Conservation (phyloP, 495 filamentous ascomycete genomes). For the Opeltia flavorubescens region DNA sequence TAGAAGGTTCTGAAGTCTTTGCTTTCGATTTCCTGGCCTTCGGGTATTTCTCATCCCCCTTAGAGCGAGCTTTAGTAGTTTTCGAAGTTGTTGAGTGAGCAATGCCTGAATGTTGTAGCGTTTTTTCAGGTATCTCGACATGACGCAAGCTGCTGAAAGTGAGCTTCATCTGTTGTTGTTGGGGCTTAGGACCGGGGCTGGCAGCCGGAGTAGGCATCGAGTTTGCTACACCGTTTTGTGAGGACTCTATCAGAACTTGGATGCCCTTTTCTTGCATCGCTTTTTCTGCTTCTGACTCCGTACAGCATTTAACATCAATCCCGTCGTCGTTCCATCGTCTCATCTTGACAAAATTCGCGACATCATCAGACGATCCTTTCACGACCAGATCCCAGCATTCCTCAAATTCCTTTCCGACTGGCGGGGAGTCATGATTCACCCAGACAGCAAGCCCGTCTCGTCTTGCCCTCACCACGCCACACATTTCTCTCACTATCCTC, state of each 20-base stretch:
- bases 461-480: conserved; percentile 58
- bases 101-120: conserved; percentile 6
- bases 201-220: conserved; percentile 50
- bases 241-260: conserved; percentile 28
- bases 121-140: conserved; percentile 12
- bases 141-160: conserved; percentile 9
- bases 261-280: conserved; percentile 19
- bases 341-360: conserved; percentile 60
- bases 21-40: conserved; percentile 13
- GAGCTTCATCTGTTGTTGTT: conserved; percentile 22
- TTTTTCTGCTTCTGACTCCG: conserved; percentile 26
- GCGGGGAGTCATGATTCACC: conserved; percentile 80
- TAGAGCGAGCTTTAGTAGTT: conserved; percentile 8
- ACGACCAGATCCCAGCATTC: conserved; percentile 88
- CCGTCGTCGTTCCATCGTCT: conserved; percentile 60
- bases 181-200: conserved; percentile 38
- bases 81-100: conserved; percentile 7
- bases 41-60: no score
- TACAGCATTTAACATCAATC: conserved; percentile 29
- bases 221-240: conserved; percentile 17
- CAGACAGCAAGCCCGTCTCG: conserved; percentile 86
- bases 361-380: conserved; percentile 72
- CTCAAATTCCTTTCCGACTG: conserved; percentile 70
- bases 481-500: conserved; percentile 82
- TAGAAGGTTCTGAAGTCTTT: conserved; percentile 9